Evolutionary conservation across 1,139 yeast genomes (phyloP), one percentile per base, ranked within the genome.

Genomic region (Spathaspora sp.): DNA sequence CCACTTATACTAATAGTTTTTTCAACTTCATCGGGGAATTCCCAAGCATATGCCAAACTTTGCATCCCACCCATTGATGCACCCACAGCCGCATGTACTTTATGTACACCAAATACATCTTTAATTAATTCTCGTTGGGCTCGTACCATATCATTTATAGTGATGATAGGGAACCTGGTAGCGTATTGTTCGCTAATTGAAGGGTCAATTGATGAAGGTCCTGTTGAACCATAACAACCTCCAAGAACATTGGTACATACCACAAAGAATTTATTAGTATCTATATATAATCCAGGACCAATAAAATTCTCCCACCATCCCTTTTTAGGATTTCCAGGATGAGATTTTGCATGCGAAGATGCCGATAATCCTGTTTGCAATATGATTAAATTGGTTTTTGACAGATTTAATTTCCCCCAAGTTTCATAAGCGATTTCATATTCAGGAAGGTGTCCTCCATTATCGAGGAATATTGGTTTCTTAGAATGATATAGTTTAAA

Each of bases 31-130:
- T 84, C 83, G 1, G 96, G 89, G 59, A 86, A 90, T 59, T 87
- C 95, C 64, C 83, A 80, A 0, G 89, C 96, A 63, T 83, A 89
- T 0, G 97, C 96, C 48, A 90, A 74, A 9, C 93, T 84, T 67
- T 90, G 97, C 97, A 90, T 89, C 16, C 97, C 98, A 25, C 98
- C 98, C 96, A 90, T 89, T 0, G 96, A 89, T 1, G 96, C 86
- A 6, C 98, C 98, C 3, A 91, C 82, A 1, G 90, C 80, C 1
- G 96, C 96, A 61, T 82, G 81, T 24, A 90, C 67, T 60, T 80
- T 84, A 2, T 59, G 47, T 24, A 86, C 86, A 0, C 83, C 82
- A 51, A 89, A 80, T 34, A 78, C 81, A 41, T 82, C 78, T 26
- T 66, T 68, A 16, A 90, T 71, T 39, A 90, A 68, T 45, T 86